Evolutionary conservation across 176 grass and related monocot genomes (phyloP), one percentile per base, ranked within the genome.

Genomic region (Oryza australiensis): DNA sequence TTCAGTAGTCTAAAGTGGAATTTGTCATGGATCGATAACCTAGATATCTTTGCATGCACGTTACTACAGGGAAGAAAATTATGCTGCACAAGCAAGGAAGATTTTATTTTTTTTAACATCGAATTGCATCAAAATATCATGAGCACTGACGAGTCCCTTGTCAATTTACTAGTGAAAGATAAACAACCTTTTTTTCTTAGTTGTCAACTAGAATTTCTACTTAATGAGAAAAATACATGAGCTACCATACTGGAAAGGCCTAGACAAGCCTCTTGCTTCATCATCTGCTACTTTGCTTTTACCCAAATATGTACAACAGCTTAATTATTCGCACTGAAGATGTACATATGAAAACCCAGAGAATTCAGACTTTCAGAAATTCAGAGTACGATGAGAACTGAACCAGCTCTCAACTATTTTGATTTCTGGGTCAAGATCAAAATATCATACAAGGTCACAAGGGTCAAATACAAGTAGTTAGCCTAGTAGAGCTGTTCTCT

Each of bases 401-500:
- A 85, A 27, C 64, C 77, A 76, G 62, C 41, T 80, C 70, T 43
- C 43, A 66, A 57, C 45, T 66, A 59, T 78, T 86, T 60, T 68
- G 34, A 42, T 27, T 33, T 28, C 53, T 80, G 60, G 12, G 14
- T 32, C 45, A 78, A 28, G 69, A 88, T 49, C 38, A 85, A 80
- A 80, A 76, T 89, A 85, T 89, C 62, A 86, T 81, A 45, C 77
- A 81, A 77, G 26, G 22, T 82, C 77, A 45, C 77, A 81, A 77
- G 26, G 22, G 57, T 42, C 15, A 72, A 77, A 48, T 59, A 59
- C 23, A 60, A 37, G 78, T 65, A 37, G 66, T 45, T 74, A 81
- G 73, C 78, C 83, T 89, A 89, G 73, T 86, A 89, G 59, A 93
- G 65, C 70, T 88, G 95, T 75, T 94, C 88, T 84, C 95, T 87